These are phyloP conservation scores for Tausonia pullulans DNA, from an alignment of 1,284 basidiomycete genomes.

Conservation along the genomic window DNA sequence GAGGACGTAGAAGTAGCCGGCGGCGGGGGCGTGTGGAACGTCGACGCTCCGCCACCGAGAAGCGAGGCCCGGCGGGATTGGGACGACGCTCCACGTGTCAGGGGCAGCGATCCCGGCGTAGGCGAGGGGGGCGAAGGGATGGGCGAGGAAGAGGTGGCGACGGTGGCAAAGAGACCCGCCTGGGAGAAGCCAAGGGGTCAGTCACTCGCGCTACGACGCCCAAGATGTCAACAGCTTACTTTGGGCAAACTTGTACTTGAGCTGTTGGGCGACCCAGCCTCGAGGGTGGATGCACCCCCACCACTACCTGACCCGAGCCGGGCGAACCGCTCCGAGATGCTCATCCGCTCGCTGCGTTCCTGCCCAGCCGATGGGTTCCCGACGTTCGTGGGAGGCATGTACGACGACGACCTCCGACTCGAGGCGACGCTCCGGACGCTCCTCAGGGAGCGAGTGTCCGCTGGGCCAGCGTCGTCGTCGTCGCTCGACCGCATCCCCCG, in stretches of 20 bases:
- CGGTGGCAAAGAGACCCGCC: too few species aligned
- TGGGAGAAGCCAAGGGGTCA: not conserved
- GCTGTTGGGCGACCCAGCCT: not conserved
- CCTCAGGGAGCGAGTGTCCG: constrained; percentile 3
- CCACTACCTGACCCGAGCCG: not conserved
- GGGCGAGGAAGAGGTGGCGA: not conserved
- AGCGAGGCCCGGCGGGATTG: constrained; percentile 12
- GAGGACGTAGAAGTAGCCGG: too few species aligned
- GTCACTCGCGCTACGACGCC: not conserved
- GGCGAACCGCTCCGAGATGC: constrained; percentile 14
- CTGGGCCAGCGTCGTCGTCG: not conserved
- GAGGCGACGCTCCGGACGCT: constrained; percentile 11
- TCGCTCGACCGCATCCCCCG: not conserved
- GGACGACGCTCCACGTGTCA: not conserved
- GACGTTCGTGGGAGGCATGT: too few species aligned
- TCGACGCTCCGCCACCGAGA: not conserved
- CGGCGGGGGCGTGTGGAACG: too few species aligned
- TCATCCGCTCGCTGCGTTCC: constrained; percentile 10
- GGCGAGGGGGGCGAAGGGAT: not conserved
- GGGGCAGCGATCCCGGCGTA: not conserved
- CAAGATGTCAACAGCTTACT: not conserved
- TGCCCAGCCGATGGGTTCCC: not conserved
- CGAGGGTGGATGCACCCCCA: not conserved
- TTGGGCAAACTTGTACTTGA: not conserved
- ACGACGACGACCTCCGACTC: not conserved